Evolutionary conservation across 257 asterid species (phyloP).

Genomic region (Apocynum venetum): DNA sequence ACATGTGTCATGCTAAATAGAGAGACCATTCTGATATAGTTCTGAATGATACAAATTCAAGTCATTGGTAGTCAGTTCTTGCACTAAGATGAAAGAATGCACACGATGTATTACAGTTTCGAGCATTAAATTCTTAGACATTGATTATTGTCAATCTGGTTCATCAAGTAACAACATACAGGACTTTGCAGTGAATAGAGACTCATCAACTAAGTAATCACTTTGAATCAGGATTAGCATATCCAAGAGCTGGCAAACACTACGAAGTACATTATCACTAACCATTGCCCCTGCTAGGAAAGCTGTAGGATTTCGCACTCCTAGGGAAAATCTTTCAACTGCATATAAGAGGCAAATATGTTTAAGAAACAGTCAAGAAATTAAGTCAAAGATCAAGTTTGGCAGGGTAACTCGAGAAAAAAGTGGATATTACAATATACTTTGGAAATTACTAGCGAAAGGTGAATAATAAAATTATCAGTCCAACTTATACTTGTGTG

Average conservation of each 20-base stretch:
- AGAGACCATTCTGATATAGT: neutral
- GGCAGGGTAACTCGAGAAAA: neutral
- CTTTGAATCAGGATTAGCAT: slow-evolving; percentile 3
- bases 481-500: neutral
- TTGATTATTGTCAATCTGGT: neutral
- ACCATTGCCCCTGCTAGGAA: slow-evolving; percentile 93
- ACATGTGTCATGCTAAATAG: neutral
- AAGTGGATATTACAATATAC: neutral
- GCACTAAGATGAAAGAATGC: neutral
- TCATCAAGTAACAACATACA: neutral
- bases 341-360: slow-evolving; percentile 31
- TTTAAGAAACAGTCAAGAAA: slow-evolving; percentile 13
- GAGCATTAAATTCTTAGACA: neutral
- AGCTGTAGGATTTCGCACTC: slow-evolving; percentile 88
- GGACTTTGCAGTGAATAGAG: too few species aligned
- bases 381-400: neutral
- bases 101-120: neutral
- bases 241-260: slow-evolving; percentile 3
- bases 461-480: neutral
- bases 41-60: neutral
- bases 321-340: slow-evolving; percentile 89
- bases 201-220: neutral
- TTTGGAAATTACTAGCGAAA: slow-evolving; percentile 1
- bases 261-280: slow-evolving; percentile 22
- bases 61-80: neutral